Evolutionary conservation across 345 rosid species (phyloP), one percentile per base, ranked within the genome.

Genomic region (Salix suchowensis): DNA sequence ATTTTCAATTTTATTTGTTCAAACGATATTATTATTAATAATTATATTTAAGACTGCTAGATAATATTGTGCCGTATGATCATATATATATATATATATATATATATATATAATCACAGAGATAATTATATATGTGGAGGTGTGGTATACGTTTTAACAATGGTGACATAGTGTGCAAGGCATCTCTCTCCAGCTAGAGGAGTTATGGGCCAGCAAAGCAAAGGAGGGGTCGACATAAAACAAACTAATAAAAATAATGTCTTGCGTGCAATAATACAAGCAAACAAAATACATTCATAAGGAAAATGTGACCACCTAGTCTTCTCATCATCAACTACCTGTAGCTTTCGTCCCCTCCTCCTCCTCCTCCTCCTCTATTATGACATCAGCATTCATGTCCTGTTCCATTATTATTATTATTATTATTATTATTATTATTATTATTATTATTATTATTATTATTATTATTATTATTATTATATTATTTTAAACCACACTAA

Each of bases 171-270:
- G 77, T 32, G 67, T 81, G 30, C 14, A 39, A 80, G 46, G 76
- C 84, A 84, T 76, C 79, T 70, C 55, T 52, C 52, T 77, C 75
- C 46, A 36, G 65, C 37, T 5, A 30, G 37, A 72, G 65, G 67
- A 54, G 26, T 3, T 52, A 44, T 64, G 65, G 26, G 80, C 32
- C 80, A 84, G 78, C 82, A 58, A 76, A 78, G 84, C 78, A 40
- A 70, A 61, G 12, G 12, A 36, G 68, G 50, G 24, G 28, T 67
- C 64, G 77, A 81, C 83, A 76, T 30, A 74, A 76, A 74, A 77
- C 79, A 37, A 79, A 55, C 78, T 28, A 48, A 67, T 72, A 75
- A 81, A 79, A 37, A 70, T 10, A 26, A 46, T 61, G 81, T 66
- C 15, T 60, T 68, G 42, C 54, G 80, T 46, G 37, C 21, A 67